A percentile compares a stretch with the other conserved stretches of the same genome.
These are phyloP conservation scores for Suillus placidus DNA, from an alignment of 768 basidiomycete genomes.

Conservation along the genomic window DNA sequence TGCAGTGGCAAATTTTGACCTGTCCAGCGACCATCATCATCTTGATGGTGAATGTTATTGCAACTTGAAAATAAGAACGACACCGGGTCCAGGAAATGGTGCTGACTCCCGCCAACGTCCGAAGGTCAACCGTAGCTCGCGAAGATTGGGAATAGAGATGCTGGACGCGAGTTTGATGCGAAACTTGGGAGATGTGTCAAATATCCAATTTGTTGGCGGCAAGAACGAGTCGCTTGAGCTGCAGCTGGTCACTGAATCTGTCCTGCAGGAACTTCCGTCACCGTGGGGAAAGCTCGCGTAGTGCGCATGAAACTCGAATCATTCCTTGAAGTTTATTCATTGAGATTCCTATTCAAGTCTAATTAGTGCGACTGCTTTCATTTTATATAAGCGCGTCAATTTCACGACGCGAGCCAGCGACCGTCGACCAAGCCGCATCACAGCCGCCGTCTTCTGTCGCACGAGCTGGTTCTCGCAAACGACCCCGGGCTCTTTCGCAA, in stretches of 20 bases:
- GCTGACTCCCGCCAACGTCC: constrained; percentile 4
- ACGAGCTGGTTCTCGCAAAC: neutral
- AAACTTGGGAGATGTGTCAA: constrained; percentile 66
- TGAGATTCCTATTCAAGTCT: no score
- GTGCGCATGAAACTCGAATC: constrained; percentile 22
- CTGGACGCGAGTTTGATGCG: constrained; percentile 49
- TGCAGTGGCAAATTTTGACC: constrained; percentile 8
- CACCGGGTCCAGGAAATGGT: neutral
- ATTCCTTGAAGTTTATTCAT: constrained; percentile 51
- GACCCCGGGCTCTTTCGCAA: neutral
- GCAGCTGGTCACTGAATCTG: constrained; percentile 26
- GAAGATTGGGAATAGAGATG: constrained; percentile 49
- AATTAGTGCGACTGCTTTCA: constrained; percentile 16
- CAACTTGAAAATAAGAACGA: neutral
- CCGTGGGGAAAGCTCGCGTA: constrained; percentile 44
- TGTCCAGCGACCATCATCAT: constrained; percentile 29
- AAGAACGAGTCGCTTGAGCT: constrained; percentile 50
- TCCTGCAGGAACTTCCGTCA: constrained; percentile 33
- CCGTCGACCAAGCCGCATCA: no score
- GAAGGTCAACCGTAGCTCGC: constrained; percentile 48
- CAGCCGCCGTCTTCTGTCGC: neutral
- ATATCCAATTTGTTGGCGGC: constrained; percentile 52
- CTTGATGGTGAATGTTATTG: constrained; percentile 4
- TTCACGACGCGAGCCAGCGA: no score
- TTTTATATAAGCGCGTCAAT: constrained; percentile 23